phyloP scores from a whole-genome alignment of 352 stramenopile species.

The Phytophthora megakarya region DNA sequence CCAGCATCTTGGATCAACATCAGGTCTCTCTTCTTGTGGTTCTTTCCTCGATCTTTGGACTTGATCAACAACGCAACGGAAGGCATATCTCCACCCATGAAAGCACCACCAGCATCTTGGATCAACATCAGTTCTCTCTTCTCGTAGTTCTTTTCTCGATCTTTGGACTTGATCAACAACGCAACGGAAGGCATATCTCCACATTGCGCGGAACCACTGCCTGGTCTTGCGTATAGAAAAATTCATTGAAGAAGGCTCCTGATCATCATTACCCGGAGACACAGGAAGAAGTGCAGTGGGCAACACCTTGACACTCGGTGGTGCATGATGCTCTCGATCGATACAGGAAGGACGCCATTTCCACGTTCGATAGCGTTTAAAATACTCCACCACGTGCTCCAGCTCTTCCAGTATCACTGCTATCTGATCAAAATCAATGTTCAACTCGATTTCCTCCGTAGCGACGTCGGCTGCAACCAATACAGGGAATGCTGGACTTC shows the following conservation, averaged over 20 bases:
- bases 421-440: constrained; percentile 65
- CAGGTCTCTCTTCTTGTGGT: background rate
- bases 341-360: constrained; percentile 58
- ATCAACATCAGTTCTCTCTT: constrained; percentile 2
- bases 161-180: constrained; percentile 41
- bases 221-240: constrained; percentile 36
- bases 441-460: constrained; percentile 60
- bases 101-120: constrained; percentile 25
- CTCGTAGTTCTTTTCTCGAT: constrained; percentile 8
- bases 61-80: constrained; percentile 49
- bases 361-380: constrained; percentile 35
- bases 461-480: constrained; percentile 59
- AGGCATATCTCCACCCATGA: too few species aligned
- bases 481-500: background rate
- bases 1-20: constrained; percentile 17
- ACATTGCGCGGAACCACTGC: constrained; percentile 68
- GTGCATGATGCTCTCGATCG: constrained; percentile 44
- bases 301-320: constrained; percentile 42
- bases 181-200: constrained; percentile 60
- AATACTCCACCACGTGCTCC: constrained; percentile 43
- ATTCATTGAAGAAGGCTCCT: constrained; percentile 11
- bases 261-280: constrained; percentile 8
- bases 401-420: constrained; percentile 50
- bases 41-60: constrained; percentile 23
- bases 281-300: constrained; percentile 46